These are phyloP conservation scores for Gnaphalium uliginosum DNA, from an alignment of 129 eudicot genomes.

Conservation along the genomic window DNA sequence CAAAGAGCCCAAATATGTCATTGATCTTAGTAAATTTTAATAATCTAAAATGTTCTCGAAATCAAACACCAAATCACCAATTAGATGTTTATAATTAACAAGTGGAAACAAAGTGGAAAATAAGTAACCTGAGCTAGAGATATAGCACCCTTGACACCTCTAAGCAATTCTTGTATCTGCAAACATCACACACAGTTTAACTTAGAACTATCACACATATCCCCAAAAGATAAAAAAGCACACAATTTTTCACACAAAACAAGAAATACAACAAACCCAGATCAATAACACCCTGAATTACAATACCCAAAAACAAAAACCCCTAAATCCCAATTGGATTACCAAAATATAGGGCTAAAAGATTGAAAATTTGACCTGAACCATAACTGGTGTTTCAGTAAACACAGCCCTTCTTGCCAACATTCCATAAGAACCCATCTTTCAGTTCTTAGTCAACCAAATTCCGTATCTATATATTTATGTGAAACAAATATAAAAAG, in stretches of 20 bases:
- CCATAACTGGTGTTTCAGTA: constrained; percentile 90
- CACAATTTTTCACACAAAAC: constrained; percentile 17
- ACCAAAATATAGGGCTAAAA: constrained; percentile 27
- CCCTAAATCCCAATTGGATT: neutral
- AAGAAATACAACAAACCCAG: constrained; percentile 23
- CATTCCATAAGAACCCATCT: constrained; percentile 89
- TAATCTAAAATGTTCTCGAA: constrained; percentile 12
- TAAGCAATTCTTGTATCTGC: constrained; percentile 84
- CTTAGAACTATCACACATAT: constrained; percentile 15
- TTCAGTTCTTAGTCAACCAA: constrained; percentile 4
- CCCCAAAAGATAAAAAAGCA: constrained; percentile 13
- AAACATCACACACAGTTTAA: constrained; percentile 25
- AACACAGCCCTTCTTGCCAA: constrained; percentile 74
- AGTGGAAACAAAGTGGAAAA: constrained; percentile 28
- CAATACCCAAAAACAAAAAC: constrained; percentile 21
- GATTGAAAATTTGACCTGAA: constrained; percentile 57
- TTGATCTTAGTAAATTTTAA: constrained; percentile 22
- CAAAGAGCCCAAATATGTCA: constrained; percentile 15
- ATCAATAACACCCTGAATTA: constrained; percentile 21
- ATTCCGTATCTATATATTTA: constrained; percentile 15
- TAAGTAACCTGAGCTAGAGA: constrained; percentile 93
- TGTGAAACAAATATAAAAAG: neutral
- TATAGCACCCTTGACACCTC: constrained; percentile 69
- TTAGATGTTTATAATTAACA: constrained; percentile 26
- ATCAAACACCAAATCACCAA: constrained; percentile 20